These are phyloP conservation scores for Aureobasidium sp. DNA, from an alignment of 2,329 filamentous ascomycete genomes.

Conservation along the genomic window DNA sequence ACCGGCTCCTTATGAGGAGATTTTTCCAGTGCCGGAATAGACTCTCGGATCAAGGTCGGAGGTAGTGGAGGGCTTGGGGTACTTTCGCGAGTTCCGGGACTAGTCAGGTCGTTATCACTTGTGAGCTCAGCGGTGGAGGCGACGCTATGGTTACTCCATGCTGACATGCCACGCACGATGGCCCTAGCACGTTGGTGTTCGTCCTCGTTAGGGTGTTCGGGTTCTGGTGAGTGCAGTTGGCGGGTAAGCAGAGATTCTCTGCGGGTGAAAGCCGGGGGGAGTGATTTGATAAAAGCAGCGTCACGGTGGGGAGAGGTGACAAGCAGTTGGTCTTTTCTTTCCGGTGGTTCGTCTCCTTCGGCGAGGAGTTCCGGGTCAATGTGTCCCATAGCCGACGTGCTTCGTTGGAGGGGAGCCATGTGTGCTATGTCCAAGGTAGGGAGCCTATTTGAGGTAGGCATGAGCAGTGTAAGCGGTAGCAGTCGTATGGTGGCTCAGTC, in stretches of 20 bases:
- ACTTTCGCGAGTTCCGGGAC: constrained; percentile 70
- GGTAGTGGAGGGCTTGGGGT: constrained; percentile 83
- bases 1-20: constrained; percentile 31
- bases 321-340: constrained; percentile 42
- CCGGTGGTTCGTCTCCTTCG: constrained; percentile 85
- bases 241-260: constrained; percentile 81
- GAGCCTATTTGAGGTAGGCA: not conserved
- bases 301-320: constrained; percentile 16
- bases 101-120: constrained; percentile 81
- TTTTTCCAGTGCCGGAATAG: constrained; percentile 34
- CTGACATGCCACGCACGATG: constrained; percentile 48
- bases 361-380: constrained; percentile 58
- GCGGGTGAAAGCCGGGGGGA: constrained; percentile 44
- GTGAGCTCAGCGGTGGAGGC: constrained; percentile 80
- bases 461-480: not conserved
- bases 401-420: not conserved
- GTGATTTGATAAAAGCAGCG: constrained; percentile 42
- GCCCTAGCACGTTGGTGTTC: constrained; percentile 22
- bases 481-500: not conserved
- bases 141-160: constrained; percentile 72
- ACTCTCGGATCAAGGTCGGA: constrained; percentile 41
- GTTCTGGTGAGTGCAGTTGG: constrained; percentile 58
- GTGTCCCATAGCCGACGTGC: constrained; percentile 22
- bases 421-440: constrained; percentile 10
- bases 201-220: constrained; percentile 37